Conservation (phyloP, 1,284 basidiomycete genomes). For the Irpex lacteus region DNA sequence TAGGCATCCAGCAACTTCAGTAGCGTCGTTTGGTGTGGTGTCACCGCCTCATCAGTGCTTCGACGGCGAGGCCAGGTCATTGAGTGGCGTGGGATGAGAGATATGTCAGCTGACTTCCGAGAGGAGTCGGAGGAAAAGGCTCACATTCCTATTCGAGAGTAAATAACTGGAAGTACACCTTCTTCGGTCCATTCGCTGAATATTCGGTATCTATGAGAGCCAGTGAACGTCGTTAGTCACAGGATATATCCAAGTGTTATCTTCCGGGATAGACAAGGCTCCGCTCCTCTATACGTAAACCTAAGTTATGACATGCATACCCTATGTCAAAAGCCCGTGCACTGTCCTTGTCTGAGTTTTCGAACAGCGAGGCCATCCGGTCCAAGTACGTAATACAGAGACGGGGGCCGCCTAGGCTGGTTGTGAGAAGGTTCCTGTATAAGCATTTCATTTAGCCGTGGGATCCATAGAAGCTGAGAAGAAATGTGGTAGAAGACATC, state of each 20-base stretch:
- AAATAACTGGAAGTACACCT: conserved; percentile 48
- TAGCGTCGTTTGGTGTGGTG: conserved; percentile 81
- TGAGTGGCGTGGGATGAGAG: not conserved
- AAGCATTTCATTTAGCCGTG: not conserved
- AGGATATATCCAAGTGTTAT: not conserved
- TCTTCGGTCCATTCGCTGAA: conserved; percentile 52
- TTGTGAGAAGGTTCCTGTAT: conserved; percentile 46
- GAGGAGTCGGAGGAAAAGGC: not conserved
- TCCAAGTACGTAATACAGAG: conserved; percentile 63
- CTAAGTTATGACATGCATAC: conserved; percentile 35
- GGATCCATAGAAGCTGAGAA: not conserved
- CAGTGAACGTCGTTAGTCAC: not conserved
- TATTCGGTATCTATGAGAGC: conserved; percentile 47
- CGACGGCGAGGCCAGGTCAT: not conserved
- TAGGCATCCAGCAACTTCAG: conserved; percentile 85
- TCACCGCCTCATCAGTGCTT: conserved; percentile 69
- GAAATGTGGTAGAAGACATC: conserved; percentile 1
- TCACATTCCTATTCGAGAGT: conserved; percentile 50
- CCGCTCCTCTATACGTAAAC: too few species aligned
- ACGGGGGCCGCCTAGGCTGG: conserved; percentile 52
- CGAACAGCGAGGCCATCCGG: conserved; percentile 63
- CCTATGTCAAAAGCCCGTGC: conserved; percentile 73
- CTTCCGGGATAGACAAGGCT: not conserved
- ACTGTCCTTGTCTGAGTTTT: conserved; percentile 51
- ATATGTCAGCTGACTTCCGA: conserved; percentile 13